Conservation (phyloP, 2,329 filamentous ascomycete genomes). For the Byssoonygena ceratinophila region DNA sequence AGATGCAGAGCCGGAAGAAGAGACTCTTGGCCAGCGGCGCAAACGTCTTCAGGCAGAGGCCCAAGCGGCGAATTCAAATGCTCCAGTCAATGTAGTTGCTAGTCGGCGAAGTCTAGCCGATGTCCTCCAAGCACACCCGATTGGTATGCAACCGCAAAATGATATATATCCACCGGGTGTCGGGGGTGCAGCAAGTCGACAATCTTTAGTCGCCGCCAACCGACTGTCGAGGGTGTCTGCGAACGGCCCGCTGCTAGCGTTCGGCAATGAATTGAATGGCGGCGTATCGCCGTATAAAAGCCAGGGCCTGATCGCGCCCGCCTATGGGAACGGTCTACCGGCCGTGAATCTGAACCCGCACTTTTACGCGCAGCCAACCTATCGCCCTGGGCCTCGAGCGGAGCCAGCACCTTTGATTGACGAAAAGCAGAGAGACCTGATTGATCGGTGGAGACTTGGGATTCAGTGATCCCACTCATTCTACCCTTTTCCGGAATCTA, state of each 20-base stretch:
- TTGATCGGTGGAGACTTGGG: constrained; percentile 50
- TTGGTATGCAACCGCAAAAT: constrained; percentile 13
- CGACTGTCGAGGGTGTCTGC: background rate
- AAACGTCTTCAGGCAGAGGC: constrained; percentile 37
- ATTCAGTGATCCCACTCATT: constrained; percentile 16
- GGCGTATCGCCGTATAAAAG: background rate
- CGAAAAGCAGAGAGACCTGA: constrained; percentile 44
- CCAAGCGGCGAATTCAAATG: background rate
- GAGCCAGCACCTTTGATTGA: constrained; percentile 30
- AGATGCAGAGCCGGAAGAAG: constrained; percentile 21
- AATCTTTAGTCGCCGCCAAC: constrained; percentile 4
- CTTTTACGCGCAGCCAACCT: constrained; percentile 15
- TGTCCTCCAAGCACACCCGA: constrained; percentile 46
- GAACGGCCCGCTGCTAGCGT: constrained; percentile 4
- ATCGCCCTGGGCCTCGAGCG: constrained; percentile 3
- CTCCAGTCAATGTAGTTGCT: constrained; percentile 16
- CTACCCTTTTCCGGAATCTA: no score
- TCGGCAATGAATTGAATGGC: constrained; percentile 6
- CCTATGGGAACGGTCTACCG: constrained; percentile 14
- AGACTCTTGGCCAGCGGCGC: constrained; percentile 39
- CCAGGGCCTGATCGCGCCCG: constrained; percentile 5
- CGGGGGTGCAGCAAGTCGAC: constrained; percentile 4
- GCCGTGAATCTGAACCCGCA: constrained; percentile 18
- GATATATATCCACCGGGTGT: background rate
- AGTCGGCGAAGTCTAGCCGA: constrained; percentile 39